Conservation (phyloP, 129 eudicot genomes). For the Tanacetum coccineum region DNA sequence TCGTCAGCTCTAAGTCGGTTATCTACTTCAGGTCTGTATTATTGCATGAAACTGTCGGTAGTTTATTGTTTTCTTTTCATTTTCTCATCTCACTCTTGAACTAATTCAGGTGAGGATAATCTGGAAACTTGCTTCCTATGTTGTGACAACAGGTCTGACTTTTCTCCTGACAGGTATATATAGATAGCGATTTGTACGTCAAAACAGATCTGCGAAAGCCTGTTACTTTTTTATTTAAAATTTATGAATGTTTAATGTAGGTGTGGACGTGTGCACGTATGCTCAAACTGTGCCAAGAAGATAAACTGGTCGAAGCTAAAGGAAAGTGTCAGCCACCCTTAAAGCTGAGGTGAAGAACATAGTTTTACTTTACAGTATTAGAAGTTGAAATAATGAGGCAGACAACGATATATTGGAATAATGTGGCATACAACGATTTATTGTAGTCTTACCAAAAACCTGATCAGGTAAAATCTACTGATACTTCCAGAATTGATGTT, state of each 20-base stretch:
- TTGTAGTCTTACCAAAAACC: background rate
- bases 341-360: conserved; percentile 53
- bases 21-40: conserved; percentile 23
- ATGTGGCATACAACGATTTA: conserved; percentile 15
- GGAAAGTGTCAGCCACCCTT: conserved; percentile 74
- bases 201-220: background rate
- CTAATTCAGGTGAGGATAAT: conserved; percentile 28
- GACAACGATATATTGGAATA: conserved; percentile 9
- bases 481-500: background rate
- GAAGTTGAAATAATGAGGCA: conserved; percentile 23
- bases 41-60: background rate
- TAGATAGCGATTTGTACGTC: background rate
- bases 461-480: conserved; percentile 19
- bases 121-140: conserved; percentile 60
- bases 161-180: conserved; percentile 65
- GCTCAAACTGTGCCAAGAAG: conserved; percentile 62
- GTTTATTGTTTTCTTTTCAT: background rate
- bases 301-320: conserved; percentile 45
- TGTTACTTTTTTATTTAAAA: background rate
- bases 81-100: background rate
- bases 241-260: conserved; percentile 30
- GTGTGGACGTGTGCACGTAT: conserved; percentile 75
- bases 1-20: conserved; percentile 68
- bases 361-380: conserved; percentile 31
- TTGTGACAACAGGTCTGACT: conserved; percentile 41